Conservation (phyloP, 306 rosid species). For the Comarum palustre region DNA sequence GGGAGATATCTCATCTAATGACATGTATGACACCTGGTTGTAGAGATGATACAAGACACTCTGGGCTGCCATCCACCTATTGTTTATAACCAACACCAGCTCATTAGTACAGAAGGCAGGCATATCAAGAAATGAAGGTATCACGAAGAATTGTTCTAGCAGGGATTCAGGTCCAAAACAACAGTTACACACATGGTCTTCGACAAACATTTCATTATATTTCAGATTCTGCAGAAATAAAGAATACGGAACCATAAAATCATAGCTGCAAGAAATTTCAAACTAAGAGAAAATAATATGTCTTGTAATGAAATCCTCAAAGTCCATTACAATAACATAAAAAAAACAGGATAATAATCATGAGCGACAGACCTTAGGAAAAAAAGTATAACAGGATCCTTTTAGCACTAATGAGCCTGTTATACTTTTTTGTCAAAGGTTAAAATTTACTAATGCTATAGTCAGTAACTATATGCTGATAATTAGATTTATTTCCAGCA, state of each 20-base stretch:
- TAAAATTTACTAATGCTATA: not conserved
- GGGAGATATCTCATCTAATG: conserved; percentile 93
- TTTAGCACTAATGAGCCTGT: too few species aligned
- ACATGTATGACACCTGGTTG: conserved; percentile 98
- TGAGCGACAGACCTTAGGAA: not conserved
- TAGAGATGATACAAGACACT: conserved; percentile 93
- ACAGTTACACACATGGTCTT: conserved; percentile 3
- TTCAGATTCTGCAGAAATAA: not conserved
- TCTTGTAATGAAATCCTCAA: not conserved
- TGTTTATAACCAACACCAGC: conserved; percentile 17
- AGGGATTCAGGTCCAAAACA: conserved; percentile 13
- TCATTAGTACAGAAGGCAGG: conserved; percentile 9
- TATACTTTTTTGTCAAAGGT: too few species aligned
- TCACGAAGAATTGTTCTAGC: not conserved
- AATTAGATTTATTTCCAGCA: not conserved
- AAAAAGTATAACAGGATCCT: not conserved
- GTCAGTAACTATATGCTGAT: not conserved
- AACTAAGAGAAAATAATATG: not conserved
- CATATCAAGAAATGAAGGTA: conserved; percentile 2
- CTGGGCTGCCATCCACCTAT: conserved; percentile 96
- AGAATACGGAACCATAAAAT: not conserved
- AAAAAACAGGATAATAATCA: not conserved
- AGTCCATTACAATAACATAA: not conserved
- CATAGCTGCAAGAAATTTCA: not conserved
- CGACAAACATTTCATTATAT: not conserved